These are phyloP conservation scores for Coniochaeta hoffmannii DNA, from an alignment of 2,329 filamentous ascomycete species.

Conservation along the genomic window DNA sequence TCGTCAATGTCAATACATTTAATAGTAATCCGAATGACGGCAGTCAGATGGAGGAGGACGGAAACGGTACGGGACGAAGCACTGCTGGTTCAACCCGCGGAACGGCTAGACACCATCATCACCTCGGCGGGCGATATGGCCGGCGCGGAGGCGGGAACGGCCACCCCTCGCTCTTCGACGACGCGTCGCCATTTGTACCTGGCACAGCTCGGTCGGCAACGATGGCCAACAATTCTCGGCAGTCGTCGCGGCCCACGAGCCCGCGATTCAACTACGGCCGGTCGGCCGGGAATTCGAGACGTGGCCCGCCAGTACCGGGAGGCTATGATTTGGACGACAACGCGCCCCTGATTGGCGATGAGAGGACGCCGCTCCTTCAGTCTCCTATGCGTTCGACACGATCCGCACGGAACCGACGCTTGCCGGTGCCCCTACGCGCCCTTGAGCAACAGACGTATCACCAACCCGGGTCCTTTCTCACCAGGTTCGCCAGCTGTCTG, in stretches of 20 bases:
- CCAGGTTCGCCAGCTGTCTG: constrained; percentile 77
- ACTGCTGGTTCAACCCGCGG: constrained; percentile 56
- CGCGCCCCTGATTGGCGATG: constrained; percentile 73
- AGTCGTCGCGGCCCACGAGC: constrained; percentile 62
- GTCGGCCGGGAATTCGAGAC: constrained; percentile 27
- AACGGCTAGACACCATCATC: constrained; percentile 67
- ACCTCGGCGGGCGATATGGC: constrained; percentile 66
- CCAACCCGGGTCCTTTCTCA: constrained; percentile 54
- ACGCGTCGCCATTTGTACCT: constrained; percentile 61
- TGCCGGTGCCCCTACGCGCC: constrained; percentile 52
- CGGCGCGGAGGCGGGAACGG: constrained; percentile 58
- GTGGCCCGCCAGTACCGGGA: constrained; percentile 53
- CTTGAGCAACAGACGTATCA: constrained; percentile 67
- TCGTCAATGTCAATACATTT: constrained; percentile 76
- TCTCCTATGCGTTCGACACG: constrained; percentile 49
- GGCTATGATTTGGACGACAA: constrained; percentile 74
- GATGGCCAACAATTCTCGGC: constrained; percentile 46
- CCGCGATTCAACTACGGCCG: constrained; percentile 46
- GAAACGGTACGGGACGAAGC: constrained; percentile 54
- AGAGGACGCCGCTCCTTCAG: constrained; percentile 72
- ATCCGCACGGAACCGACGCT: constrained; percentile 51
- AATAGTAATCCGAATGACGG: constrained; percentile 49
- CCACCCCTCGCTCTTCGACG: constrained; percentile 67
- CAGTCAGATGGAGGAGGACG: constrained; percentile 58
- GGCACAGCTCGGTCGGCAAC: constrained; percentile 57